These are phyloP conservation scores for Solanum hybrid DNA, from an alignment of 305 asterid genomes.

Conservation along the genomic window DNA sequence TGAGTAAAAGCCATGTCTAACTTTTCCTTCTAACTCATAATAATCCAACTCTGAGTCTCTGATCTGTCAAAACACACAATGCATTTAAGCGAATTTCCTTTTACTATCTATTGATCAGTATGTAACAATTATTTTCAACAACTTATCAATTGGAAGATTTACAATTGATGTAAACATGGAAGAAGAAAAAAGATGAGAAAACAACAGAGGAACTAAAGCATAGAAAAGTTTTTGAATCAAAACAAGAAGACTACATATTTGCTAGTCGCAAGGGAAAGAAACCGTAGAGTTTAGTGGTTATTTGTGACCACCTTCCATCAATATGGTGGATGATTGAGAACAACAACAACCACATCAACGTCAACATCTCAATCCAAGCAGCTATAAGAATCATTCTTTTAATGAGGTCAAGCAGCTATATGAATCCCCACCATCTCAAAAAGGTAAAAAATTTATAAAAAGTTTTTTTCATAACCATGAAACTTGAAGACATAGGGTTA, in stretches of 20 bases:
- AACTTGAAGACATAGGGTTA: neutral
- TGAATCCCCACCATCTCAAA: neutral
- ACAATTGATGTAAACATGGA: neutral
- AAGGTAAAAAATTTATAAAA: neutral
- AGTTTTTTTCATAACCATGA: neutral
- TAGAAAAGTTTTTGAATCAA: too few relatives aligned
- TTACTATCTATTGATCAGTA: neutral
- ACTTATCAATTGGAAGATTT: neutral
- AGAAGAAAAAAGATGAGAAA: too few relatives aligned
- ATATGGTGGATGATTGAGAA: neutral
- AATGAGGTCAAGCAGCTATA: neutral
- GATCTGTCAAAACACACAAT: conserved; percentile 24
- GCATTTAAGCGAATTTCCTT: neutral
- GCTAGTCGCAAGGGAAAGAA: too few relatives aligned
- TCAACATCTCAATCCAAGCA: too few relatives aligned
- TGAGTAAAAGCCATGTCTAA: conserved; percentile 34
- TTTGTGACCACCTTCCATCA: neutral
- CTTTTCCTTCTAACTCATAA: conserved; percentile 44
- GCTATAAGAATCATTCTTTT: neutral
- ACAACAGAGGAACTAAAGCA: too few relatives aligned
- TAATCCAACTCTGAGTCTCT: conserved; percentile 34
- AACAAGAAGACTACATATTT: too few relatives aligned
- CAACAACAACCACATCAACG: neutral
- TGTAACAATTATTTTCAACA: neutral
- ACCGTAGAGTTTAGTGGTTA: too few relatives aligned